These are phyloP conservation scores for Huntiella abstrusa DNA, from an alignment of 2,329 filamentous ascomycete species.

Conservation along the genomic window DNA sequence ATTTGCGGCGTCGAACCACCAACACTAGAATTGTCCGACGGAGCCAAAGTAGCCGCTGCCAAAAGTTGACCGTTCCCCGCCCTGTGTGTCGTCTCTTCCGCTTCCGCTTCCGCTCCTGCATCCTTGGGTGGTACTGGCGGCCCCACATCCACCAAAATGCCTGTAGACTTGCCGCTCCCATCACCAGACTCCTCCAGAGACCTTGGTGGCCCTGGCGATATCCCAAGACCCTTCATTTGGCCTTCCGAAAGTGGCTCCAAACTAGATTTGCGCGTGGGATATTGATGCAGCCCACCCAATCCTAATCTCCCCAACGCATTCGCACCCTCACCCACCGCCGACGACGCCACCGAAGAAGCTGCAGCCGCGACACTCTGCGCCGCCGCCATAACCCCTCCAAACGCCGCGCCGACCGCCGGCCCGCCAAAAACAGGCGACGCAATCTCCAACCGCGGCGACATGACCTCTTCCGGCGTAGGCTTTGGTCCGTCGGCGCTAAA, in stretches of 20 bases:
- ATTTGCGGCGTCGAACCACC: background rate
- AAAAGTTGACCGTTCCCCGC: too few species aligned
- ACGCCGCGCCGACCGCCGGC: constrained; percentile 19
- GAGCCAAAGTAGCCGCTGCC: too few species aligned
- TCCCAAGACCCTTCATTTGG: constrained; percentile 26
- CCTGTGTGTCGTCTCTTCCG: too few species aligned
- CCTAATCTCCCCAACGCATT: background rate
- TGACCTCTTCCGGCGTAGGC: constrained; percentile 62
- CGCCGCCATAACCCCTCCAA: background rate
- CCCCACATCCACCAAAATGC: constrained; percentile 21
- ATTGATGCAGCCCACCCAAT: constrained; percentile 22
- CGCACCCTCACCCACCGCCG: background rate
- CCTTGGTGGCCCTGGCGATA: background rate
- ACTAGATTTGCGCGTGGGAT: constrained; percentile 73
- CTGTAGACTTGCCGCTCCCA: too few species aligned
- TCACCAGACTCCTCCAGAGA: too few species aligned
- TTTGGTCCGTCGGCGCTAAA: constrained; percentile 61
- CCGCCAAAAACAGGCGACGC: constrained; percentile 59
- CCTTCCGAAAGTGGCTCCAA: constrained; percentile 48
- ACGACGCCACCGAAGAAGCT: background rate
- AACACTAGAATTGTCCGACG: background rate
- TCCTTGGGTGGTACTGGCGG: constrained; percentile 45
- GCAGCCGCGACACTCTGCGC: background rate
- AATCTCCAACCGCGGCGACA: constrained; percentile 74
- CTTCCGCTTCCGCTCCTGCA: constrained; percentile 4